A percentile compares a stretch with the other conserved stretches of the same genome.
Conservation (phyloP, 805 yeast genomes). For the Pichia manshurica region DNA sequence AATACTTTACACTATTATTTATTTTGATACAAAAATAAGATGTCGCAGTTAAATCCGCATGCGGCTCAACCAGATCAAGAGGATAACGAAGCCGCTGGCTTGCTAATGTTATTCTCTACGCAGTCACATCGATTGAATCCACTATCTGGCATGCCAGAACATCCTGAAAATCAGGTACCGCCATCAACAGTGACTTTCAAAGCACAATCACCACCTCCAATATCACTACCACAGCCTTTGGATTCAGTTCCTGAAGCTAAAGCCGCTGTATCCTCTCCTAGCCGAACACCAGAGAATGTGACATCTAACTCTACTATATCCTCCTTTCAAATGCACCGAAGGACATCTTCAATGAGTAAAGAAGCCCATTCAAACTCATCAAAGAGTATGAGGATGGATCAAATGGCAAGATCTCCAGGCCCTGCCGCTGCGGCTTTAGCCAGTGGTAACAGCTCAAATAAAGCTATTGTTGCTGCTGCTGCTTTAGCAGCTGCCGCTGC, state of each 20-base stretch:
- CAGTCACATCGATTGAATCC: conserved; percentile 21
- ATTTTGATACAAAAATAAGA: too few relatives aligned
- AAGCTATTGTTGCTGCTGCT: conserved; percentile 74
- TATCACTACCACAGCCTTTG: not conserved
- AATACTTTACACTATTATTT: too few relatives aligned
- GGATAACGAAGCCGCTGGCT: conserved; percentile 36
- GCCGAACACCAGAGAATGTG: not conserved
- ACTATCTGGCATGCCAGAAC: not conserved
- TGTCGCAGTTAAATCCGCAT: too few relatives aligned
- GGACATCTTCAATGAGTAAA: not conserved
- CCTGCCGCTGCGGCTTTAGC: conserved; percentile 32
- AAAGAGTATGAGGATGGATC: conserved; percentile 1
- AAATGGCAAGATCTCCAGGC: conserved; percentile 32
- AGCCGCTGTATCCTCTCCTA: not conserved
- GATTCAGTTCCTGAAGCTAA: not conserved
- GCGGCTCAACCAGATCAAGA: not conserved
- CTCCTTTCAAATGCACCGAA: conserved; percentile 2
- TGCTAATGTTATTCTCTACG: conserved; percentile 34
- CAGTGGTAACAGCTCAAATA: conserved; percentile 29
- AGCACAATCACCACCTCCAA: not conserved
- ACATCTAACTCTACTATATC: not conserved
- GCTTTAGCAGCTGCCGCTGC: conserved; percentile 81
- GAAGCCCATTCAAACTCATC: not conserved
- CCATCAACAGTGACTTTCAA: not conserved
- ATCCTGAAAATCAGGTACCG: not conserved